Conservation (phyloP, 257 asterid genomes). For the Lycium barbarum region DNA sequence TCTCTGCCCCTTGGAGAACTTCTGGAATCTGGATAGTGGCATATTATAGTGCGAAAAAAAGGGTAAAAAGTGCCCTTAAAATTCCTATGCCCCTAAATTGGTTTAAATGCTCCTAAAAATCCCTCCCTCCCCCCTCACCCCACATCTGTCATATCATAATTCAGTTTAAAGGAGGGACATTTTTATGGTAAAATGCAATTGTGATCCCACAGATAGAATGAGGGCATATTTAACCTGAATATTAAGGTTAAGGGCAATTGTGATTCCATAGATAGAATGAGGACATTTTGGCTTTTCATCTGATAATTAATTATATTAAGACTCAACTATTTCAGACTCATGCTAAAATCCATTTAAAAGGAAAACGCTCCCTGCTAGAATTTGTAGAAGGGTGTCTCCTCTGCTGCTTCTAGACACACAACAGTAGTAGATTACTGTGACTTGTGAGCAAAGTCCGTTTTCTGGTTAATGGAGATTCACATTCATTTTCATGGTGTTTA, state of each 20-base stretch:
- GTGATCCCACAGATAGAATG: background rate
- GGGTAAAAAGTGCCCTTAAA: background rate
- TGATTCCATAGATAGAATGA: background rate
- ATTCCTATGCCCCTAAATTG: background rate
- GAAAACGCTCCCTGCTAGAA: background rate
- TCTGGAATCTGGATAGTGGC: fast-evolving
- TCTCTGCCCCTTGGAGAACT: background rate
- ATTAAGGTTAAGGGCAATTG: background rate
- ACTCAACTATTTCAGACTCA: background rate
- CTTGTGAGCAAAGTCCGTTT: background rate
- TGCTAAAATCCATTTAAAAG: background rate
- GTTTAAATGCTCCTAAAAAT: background rate
- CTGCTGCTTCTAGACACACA: background rate
- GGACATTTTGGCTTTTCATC: background rate
- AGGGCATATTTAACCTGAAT: background rate
- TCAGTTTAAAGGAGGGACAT: background rate
- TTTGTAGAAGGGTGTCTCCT: background rate
- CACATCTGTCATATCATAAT: too few relatives aligned
- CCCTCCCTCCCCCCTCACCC: too few relatives aligned
- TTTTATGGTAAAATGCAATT: background rate
- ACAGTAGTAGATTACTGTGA: background rate
- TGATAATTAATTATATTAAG: background rate
- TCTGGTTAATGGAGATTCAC: background rate
- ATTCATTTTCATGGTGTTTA: slow-evolving; percentile 17
- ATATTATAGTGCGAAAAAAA: background rate